Conservation (phyloP, 2,329 filamentous ascomycete genomes). For the Penicillium frequentans region DNA sequence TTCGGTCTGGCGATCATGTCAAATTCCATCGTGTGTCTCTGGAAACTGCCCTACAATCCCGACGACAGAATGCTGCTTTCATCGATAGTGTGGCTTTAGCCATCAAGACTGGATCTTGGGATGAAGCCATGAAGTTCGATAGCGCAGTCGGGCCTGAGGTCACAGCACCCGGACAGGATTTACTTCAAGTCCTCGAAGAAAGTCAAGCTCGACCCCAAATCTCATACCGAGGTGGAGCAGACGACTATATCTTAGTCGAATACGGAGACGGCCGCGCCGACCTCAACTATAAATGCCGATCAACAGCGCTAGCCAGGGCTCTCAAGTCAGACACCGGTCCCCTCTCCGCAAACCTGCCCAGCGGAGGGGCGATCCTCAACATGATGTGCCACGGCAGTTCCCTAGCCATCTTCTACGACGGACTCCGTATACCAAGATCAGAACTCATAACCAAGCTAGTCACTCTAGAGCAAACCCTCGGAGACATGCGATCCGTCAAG, state of each 20-base stretch:
- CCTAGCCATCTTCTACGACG: slow-evolving; percentile 44
- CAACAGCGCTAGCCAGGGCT: slow-evolving; percentile 53
- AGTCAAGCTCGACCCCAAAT: neutral
- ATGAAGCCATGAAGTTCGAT: neutral
- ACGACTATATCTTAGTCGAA: slow-evolving; percentile 58
- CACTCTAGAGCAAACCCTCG: slow-evolving; percentile 39
- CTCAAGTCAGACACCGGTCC: neutral
- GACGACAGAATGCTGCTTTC: neutral
- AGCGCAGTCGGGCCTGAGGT: neutral
- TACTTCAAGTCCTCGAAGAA: neutral
- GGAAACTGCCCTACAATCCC: slow-evolving; percentile 47
- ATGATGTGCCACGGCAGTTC: neutral
- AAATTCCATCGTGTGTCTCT: slow-evolving; percentile 53
- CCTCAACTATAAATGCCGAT: slow-evolving; percentile 57
- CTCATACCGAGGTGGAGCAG: slow-evolving; percentile 36
- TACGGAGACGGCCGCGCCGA: slow-evolving; percentile 59
- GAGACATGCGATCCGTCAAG: slow-evolving; percentile 41
- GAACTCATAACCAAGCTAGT: neutral
- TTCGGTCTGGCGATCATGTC: slow-evolving; percentile 59
- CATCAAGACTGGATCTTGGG: neutral
- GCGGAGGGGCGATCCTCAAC: neutral
- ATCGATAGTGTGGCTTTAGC: neutral
- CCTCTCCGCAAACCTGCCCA: neutral
- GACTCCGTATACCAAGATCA: slow-evolving; percentile 10
- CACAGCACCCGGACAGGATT: neutral